Evolutionary conservation across 1,139 yeast genomes (phyloP).

Genomic region (Candida glucosophila): DNA sequence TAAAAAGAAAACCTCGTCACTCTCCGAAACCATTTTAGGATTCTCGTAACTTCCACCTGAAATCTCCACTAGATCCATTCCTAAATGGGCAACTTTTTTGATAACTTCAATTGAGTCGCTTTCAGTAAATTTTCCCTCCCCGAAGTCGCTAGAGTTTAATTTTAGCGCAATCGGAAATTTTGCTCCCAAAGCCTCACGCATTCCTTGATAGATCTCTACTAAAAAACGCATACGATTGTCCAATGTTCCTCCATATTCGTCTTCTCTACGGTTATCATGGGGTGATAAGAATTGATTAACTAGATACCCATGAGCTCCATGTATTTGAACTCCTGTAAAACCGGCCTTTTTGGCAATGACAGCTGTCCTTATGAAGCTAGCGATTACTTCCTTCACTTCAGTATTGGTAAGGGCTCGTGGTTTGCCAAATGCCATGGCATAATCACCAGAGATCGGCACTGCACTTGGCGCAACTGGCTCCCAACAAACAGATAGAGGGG

Average conservation of each 20-base stretch:
- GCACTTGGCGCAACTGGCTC: no score
- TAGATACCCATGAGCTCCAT: slow-evolving; percentile 62
- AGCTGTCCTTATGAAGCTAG: slow-evolving; percentile 34
- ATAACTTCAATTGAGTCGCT: no score
- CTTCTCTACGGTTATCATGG: slow-evolving; percentile 36
- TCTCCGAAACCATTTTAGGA: no score
- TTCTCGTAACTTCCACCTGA: no score
- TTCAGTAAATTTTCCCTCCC: no score
- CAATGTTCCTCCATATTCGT: slow-evolving; percentile 47
- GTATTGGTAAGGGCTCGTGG: slow-evolving; percentile 23
- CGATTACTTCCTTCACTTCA: slow-evolving; percentile 27
- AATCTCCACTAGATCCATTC: no score
- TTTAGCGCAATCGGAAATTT: no score
- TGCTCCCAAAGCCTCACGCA: slow-evolving; percentile 34
- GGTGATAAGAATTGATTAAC: slow-evolving; percentile 48
- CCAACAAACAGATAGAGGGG: no score
- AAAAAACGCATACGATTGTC: slow-evolving; percentile 57
- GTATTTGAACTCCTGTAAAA: slow-evolving; percentile 61
- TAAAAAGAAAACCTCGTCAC: no score
- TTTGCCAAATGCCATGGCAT: slow-evolving; percentile 6
- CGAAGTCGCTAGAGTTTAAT: no score
- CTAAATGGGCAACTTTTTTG: no score
- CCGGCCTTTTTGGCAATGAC: slow-evolving; percentile 47
- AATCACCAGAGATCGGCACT: no score
- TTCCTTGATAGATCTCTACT: slow-evolving; percentile 48